phyloP scores from a whole-genome alignment of 2,329 filamentous ascomycete genomes.

The Ilyonectria destructans region DNA sequence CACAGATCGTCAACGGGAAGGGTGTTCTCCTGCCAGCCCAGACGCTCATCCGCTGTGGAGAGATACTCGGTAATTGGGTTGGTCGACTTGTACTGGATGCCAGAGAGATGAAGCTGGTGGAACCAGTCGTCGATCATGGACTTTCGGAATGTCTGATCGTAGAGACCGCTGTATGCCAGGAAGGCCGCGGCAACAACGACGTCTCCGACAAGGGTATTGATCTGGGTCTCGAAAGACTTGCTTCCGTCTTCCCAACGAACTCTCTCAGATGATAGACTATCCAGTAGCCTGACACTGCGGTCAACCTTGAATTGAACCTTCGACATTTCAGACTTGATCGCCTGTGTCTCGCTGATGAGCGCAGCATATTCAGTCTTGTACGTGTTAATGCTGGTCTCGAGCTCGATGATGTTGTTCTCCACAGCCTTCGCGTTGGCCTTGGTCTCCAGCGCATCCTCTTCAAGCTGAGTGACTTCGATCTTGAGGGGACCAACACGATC shows the following conservation, averaged over 20 bases:
- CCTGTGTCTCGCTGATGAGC: constrained; percentile 96
- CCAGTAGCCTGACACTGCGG: constrained; percentile 92
- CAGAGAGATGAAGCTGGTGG: constrained; percentile 92
- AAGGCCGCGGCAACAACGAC: constrained; percentile 97
- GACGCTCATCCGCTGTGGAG: constrained; percentile 94
- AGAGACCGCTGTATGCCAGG: constrained; percentile 95
- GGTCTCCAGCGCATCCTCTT: constrained; percentile 91
- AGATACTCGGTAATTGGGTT: constrained; percentile 97
- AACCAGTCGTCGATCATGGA: constrained; percentile 98
- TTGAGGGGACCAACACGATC: constrained; percentile 94
- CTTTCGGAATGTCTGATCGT: constrained; percentile 98
- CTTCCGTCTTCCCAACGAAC: constrained; percentile 96
- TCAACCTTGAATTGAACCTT: constrained; percentile 98
- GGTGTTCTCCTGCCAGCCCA: constrained; percentile 95
- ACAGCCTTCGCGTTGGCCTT: constrained; percentile 95
- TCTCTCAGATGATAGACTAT: constrained; percentile 95
- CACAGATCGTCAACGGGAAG: constrained; percentile 97
- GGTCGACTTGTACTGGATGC: constrained; percentile 91
- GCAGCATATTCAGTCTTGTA: constrained; percentile 98
- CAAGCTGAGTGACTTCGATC: constrained; percentile 89
- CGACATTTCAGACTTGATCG: constrained; percentile 97
- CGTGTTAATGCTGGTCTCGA: constrained; percentile 92
- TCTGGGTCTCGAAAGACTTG: constrained; percentile 98
- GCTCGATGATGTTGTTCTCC: constrained; percentile 85
- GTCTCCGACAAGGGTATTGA: constrained; percentile 95